Evolutionary conservation across 768 basidiomycete species (phyloP).

Genomic region (Lentinus brumalis): DNA sequence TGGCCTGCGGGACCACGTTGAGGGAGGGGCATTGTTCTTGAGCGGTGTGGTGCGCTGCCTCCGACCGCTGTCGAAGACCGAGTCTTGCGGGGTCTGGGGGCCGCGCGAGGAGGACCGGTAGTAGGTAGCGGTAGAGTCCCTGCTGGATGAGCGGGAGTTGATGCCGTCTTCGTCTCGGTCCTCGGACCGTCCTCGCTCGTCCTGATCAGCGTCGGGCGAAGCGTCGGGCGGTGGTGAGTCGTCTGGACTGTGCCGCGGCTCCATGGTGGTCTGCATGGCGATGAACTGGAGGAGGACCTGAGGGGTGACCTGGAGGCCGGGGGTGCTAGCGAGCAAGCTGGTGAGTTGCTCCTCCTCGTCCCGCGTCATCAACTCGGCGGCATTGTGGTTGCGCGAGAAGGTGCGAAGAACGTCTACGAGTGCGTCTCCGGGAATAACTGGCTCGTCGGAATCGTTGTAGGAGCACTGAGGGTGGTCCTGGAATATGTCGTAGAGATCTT

Average conservation of each 20-base stretch:
- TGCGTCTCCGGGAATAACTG: slow-evolving; percentile 69
- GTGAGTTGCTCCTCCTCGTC: slow-evolving; percentile 66
- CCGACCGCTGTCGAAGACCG: slow-evolving; percentile 69
- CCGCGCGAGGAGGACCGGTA: slow-evolving; percentile 46
- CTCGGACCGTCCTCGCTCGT: slow-evolving; percentile 42
- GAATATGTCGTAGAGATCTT: slow-evolving; percentile 69
- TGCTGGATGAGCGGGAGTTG: slow-evolving; percentile 60
- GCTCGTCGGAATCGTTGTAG: slow-evolving; percentile 58
- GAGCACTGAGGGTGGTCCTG: slow-evolving; percentile 61
- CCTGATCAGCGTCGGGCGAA: slow-evolving; percentile 30
- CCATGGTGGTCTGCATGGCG: slow-evolving; percentile 39
- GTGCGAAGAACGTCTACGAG: slow-evolving; percentile 69
- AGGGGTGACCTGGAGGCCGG: slow-evolving; percentile 69
- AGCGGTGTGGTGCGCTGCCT: slow-evolving; percentile 75
- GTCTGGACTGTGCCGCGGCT: slow-evolving; percentile 20
- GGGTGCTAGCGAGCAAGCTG: slow-evolving; percentile 55
- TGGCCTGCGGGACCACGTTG: slow-evolving; percentile 76
- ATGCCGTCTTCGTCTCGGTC: slow-evolving; percentile 38
- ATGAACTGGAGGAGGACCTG: slow-evolving; percentile 63
- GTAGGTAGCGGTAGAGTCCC: slow-evolving; percentile 50
- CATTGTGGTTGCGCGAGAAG: slow-evolving; percentile 61
- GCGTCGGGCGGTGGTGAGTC: slow-evolving; percentile 37
- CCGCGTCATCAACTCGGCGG: slow-evolving; percentile 61
- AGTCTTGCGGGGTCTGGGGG: slow-evolving; percentile 53
- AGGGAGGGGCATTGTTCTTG: slow-evolving; percentile 55